phyloP scores from a whole-genome alignment of 352 stramenopile genomes.

The Globisporangium lucens region DNA sequence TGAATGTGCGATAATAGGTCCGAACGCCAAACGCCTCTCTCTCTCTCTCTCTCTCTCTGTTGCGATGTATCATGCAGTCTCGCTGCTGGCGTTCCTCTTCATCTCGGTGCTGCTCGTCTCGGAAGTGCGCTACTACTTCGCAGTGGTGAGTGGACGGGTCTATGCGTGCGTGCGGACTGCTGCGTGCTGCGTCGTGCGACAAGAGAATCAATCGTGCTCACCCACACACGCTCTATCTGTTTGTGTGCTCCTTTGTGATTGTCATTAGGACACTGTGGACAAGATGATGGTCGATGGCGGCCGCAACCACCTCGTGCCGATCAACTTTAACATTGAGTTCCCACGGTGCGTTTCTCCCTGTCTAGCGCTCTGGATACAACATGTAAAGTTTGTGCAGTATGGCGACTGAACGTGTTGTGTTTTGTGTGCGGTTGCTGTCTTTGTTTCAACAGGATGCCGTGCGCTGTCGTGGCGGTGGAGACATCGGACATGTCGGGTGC shows the following conservation, averaged over 20 bases:
- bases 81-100: constrained; percentile 60
- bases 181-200: background rate
- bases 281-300: constrained; percentile 83
- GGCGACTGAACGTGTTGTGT: background rate
- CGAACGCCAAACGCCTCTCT: background rate
- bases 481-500: constrained; percentile 66
- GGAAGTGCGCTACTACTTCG: constrained; percentile 76
- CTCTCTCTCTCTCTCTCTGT: constrained; percentile 2
- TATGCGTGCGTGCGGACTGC: background rate
- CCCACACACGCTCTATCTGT: no score
- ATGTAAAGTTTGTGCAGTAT: background rate
- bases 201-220: no score
- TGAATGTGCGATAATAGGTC: background rate
- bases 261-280: constrained; percentile 63
- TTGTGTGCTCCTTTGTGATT: no score
- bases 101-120: constrained; percentile 68
- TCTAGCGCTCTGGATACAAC: background rate
- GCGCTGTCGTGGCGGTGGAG: constrained; percentile 67
- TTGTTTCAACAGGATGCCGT: constrained; percentile 56
- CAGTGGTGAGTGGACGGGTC: constrained; percentile 28
- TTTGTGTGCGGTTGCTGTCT: background rate
- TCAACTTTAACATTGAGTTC: constrained; percentile 84
- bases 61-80: constrained; percentile 37
- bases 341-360: constrained; percentile 33
- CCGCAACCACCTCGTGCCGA: constrained; percentile 62